Conservation (phyloP, 2,329 filamentous ascomycete genomes). For the Calonectria montana region DNA sequence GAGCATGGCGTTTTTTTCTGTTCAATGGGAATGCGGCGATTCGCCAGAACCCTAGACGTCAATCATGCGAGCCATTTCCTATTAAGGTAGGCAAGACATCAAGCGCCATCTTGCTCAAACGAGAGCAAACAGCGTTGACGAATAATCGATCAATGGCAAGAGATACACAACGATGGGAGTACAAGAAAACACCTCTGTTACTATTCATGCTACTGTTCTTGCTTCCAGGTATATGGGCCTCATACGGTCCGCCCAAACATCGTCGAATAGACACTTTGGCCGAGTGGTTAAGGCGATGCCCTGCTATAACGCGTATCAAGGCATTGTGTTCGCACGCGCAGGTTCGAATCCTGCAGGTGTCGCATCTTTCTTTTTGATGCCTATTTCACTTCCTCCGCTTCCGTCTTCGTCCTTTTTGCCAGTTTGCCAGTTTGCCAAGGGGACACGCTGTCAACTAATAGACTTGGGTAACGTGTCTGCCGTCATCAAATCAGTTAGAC, state of each 20-base stretch:
- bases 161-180: no score
- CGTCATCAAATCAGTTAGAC: not conserved
- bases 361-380: not conserved
- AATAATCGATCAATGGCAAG: not conserved
- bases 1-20: slow-evolving; percentile 3
- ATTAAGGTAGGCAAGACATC: slow-evolving; percentile 15
- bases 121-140: not conserved
- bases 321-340: slow-evolving; percentile 25
- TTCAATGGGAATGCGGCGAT: slow-evolving; percentile 12
- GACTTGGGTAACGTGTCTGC: not conserved
- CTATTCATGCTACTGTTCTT: not conserved
- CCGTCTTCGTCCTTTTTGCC: not conserved
- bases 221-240: not conserved
- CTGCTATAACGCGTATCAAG: slow-evolving; percentile 21
- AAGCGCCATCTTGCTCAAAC: not conserved
- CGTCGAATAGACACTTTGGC: slow-evolving; percentile 15
- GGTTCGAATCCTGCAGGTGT: slow-evolving; percentile 25
- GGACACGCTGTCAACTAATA: not conserved
- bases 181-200: not conserved
- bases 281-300: slow-evolving; percentile 25
- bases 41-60: slow-evolving; percentile 3
- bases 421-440: not conserved
- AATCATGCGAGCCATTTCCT: slow-evolving; percentile 34
- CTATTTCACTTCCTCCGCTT: not conserved
- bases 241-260: not conserved